Evolutionary conservation across 2,329 filamentous ascomycete genomes (phyloP), one percentile per base, ranked within the genome.

Genomic region (Huntiella bhutanensis): DNA sequence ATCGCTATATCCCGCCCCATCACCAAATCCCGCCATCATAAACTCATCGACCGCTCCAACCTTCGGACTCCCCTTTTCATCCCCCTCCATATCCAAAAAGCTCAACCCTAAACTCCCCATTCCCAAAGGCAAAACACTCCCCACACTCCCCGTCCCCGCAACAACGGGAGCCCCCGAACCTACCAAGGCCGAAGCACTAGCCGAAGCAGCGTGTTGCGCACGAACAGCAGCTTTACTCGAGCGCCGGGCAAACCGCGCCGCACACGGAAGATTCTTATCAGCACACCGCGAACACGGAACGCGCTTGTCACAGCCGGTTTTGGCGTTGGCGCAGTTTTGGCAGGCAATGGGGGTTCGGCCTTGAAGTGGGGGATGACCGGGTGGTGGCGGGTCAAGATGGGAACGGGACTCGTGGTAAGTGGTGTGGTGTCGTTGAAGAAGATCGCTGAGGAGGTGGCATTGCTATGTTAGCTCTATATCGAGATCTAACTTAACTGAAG

Each of bases 351-450:
- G 55, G 5, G 54, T 57, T 63, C 49, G 59, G 54, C 58, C 65
- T 52, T 59, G 60, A 10, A 67, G 55, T 0, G 63, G 63, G 3
- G 62, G 61, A 3, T 65, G 57, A n/a, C 62, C 62, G 11, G 63
- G 66, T 1, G 65, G 60, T 7, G 62, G 53, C 2, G 64, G 60
- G 39, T 67, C 65, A 60, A 65, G 63, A 0, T 64, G 62, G 44
- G 68, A 65, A 53, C 62, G 61, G 5, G 60, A 61, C 54, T 70
- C 65, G 57, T 71, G 69, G 50, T 70, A 71, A 22, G 67, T 70
- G 3, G 62, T 60, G 48, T 69, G 62, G 48, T 71, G 68, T 53
- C 68, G 59, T 52, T 68, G 65, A 3, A 72, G 59, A 5, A 73
- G 59, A 47, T 72, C 69, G 51, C 69, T 67, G 37, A 33, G 11